Evolutionary conservation across 192 early-diverging fungal genomes (phyloP).

Genomic region (Linnemannia elongata): DNA sequence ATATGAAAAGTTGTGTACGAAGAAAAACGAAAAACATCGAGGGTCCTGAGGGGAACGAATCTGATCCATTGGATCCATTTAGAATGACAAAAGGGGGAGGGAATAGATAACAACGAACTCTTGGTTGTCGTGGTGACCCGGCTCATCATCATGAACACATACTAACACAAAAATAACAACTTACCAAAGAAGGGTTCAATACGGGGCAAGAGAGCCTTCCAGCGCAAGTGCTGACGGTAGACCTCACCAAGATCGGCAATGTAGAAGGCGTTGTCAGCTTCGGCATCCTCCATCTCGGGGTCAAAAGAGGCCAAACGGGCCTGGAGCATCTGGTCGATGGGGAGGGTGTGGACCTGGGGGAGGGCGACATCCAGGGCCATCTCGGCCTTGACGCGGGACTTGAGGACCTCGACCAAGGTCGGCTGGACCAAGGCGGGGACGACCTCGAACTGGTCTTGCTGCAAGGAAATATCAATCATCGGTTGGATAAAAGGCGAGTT

Average conservation of each 20-base stretch:
- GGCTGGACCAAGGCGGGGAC: slow-evolving; percentile 58
- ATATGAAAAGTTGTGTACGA: slow-evolving; percentile 4
- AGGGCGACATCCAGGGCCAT: slow-evolving; percentile 36
- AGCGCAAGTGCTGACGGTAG: slow-evolving; percentile 87
- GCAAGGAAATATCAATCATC: slow-evolving; percentile 58
- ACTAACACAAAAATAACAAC: slow-evolving; percentile 34
- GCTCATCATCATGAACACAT: not conserved
- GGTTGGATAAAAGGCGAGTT: slow-evolving; percentile 11
- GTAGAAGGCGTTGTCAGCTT: slow-evolving; percentile 93
- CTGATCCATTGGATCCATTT: slow-evolving; percentile 11
- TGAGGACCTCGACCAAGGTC: slow-evolving; percentile 54
- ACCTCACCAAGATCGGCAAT: slow-evolving; percentile 96
- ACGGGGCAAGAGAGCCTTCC: slow-evolving; percentile 86
- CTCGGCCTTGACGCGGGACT: slow-evolving; percentile 56
- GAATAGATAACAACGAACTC: not conserved
- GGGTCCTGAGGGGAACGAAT: slow-evolving; percentile 15
- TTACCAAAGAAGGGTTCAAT: slow-evolving; percentile 96
- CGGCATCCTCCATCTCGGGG: slow-evolving; percentile 60
- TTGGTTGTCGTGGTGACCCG: not conserved
- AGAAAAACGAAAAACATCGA: not conserved
- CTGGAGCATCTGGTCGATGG: slow-evolving; percentile 54
- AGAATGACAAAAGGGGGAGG: not conserved
- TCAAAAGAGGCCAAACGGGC: slow-evolving; percentile 51
- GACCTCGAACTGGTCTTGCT: slow-evolving; percentile 57
- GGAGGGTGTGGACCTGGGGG: slow-evolving; percentile 53